Evolutionary conservation across 1,284 basidiomycete genomes (phyloP), one percentile per base, ranked within the genome.

Genomic region (Melampsora larici-populina): DNA sequence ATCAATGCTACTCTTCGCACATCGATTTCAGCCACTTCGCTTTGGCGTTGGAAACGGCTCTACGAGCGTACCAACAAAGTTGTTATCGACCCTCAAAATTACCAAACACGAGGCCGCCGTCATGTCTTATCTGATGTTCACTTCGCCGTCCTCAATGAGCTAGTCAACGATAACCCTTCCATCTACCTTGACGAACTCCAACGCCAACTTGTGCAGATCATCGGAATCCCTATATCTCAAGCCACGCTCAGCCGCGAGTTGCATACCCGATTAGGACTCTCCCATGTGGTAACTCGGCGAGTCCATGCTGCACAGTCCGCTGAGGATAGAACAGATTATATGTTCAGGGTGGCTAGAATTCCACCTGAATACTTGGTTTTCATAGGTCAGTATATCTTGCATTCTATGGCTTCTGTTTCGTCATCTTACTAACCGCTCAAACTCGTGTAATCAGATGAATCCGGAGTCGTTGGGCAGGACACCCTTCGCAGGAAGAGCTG

Each of bases 161-260:
- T 71, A 8, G n/a, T 71, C 26, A 36, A 46, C 9, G n/a, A 9
- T 2, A 11, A 71, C 17, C 51, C 70, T 18, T 26, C 40, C 21
- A 18, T 71, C 11, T 71, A 62, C 13, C 15, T 71, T 2, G 70
- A 71, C 40, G 26, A 71, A 46, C 51, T 71, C 36, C 26, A 46
- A 4, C 43, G 46, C 6, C 36, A 36, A 9, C 36, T 36, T 3
- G 36, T 36, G 3, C 36, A 36, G 9, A 36, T 36, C 9, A 36
- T 36, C 36, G 36, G 36, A 4, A 4, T 36, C 9, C 36, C 36
- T 36, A 36, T 36, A 3, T 36, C 36, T 36, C 36, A 36, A 36
- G 36, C 36, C 36, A 36, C 36, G 4, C 3, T 36, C 36, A 36
- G 36, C 36, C 36, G 36, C 36, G 36, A 36, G 36, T 36, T 36